Evolutionary conservation across 805 yeast species (phyloP).

Genomic region (Novakomyces olei): DNA sequence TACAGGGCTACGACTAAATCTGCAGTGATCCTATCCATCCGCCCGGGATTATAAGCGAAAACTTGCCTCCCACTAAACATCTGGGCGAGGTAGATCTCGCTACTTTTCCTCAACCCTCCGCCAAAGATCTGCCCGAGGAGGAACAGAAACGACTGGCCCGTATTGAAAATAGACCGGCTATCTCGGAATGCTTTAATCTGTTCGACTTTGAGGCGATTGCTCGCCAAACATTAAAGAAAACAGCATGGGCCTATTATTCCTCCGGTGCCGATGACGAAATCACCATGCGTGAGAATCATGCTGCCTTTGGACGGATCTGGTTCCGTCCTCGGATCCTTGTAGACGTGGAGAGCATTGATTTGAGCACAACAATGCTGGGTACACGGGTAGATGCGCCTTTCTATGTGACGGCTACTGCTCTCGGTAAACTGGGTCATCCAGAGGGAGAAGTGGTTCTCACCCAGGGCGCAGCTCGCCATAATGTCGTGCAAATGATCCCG

Average conservation of each 20-base stretch:
- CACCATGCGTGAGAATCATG: slow-evolving; percentile 71
- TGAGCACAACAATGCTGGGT: slow-evolving; percentile 59
- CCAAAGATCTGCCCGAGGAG: not conserved
- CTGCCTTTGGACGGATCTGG: slow-evolving; percentile 68
- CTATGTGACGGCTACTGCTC: slow-evolving; percentile 77
- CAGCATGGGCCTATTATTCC: slow-evolving; percentile 85
- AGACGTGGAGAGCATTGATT: slow-evolving; percentile 54
- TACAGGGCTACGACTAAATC: no score
- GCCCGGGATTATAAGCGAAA: slow-evolving; percentile 49
- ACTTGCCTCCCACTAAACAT: slow-evolving; percentile 34
- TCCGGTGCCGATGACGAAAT: slow-evolving; percentile 87
- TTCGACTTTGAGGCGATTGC: slow-evolving; percentile 81
- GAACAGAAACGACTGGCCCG: slow-evolving; percentile 23
- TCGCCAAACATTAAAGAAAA: slow-evolving; percentile 45
- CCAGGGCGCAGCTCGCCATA: slow-evolving; percentile 52
- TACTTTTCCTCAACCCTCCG: slow-evolving; percentile 13
- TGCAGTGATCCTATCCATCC: slow-evolving; percentile 84
- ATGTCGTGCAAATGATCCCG: slow-evolving; percentile 72
- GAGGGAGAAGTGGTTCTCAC: slow-evolving; percentile 83
- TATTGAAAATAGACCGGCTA: slow-evolving; percentile 37
- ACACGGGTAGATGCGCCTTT: slow-evolving; percentile 48
- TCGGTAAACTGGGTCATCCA: slow-evolving; percentile 77
- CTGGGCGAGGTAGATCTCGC: slow-evolving; percentile 26
- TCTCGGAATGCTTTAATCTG: slow-evolving; percentile 48
- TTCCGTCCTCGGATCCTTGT: slow-evolving; percentile 69